A percentile compares a stretch with the other conserved stretches of the same genome.
Evolutionary conservation across 495 filamentous ascomycete species (phyloP).

Genomic region (Trichoderma asperelloides): DNA sequence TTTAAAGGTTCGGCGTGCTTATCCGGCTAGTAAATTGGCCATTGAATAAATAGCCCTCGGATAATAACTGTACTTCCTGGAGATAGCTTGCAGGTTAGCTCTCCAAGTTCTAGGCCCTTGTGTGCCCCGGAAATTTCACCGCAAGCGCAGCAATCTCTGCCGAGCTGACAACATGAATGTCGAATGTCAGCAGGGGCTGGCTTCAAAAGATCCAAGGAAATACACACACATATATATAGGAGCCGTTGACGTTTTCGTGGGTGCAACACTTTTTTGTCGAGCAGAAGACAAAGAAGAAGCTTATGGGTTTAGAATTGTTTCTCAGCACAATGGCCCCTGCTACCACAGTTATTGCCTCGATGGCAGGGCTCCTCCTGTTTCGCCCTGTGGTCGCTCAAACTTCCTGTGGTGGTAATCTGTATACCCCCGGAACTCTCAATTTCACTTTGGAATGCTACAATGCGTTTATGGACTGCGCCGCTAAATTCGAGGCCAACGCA

Average conservation of each 20-base stretch:
- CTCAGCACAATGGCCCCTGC: neutral
- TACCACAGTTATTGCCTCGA: neutral
- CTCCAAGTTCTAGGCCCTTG: neutral
- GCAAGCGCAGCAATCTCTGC: neutral
- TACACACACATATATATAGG: neutral
- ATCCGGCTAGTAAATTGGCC: neutral
- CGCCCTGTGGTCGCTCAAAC: slow-evolving; percentile 12
- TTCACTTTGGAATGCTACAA: slow-evolving; percentile 15
- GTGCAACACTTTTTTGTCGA: neutral
- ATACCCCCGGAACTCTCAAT: slow-evolving; percentile 13
- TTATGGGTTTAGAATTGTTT: neutral
- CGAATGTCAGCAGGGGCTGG: neutral
- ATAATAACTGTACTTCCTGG: neutral
- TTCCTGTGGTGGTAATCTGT: slow-evolving; percentile 12
- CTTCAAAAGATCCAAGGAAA: neutral
- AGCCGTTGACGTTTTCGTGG: neutral
- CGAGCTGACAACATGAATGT: neutral
- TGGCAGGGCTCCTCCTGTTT: slow-evolving; percentile 3
- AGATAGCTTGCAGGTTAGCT: neutral
- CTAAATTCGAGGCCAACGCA: slow-evolving; percentile 13
- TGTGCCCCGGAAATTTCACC: slow-evolving; percentile 2
- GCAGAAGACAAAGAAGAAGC: neutral
- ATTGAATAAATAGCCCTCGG: neutral
- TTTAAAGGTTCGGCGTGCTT: too few relatives aligned
- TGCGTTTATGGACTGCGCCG: slow-evolving; percentile 11